A percentile compares a stretch with the other conserved stretches of the same genome.
Evolutionary conservation across 192 early-diverging fungal genomes (phyloP).

Genomic region (Endogone sp.): DNA sequence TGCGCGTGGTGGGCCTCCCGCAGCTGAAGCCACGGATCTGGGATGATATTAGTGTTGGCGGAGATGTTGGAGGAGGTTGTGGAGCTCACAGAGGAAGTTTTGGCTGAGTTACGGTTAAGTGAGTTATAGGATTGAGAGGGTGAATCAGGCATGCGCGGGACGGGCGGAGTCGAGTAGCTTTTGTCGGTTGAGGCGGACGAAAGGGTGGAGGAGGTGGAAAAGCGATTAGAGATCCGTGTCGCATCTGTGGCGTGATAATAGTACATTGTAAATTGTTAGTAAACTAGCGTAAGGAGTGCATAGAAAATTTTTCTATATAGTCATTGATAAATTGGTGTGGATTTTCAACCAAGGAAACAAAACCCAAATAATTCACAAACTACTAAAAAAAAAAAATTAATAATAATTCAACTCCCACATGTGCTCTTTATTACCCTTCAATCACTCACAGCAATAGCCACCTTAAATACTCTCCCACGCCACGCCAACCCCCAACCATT

Average conservation of each 20-base stretch:
- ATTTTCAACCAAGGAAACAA: neutral
- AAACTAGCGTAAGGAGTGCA: too few relatives aligned
- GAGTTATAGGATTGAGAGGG: neutral
- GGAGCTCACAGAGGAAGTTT: neutral
- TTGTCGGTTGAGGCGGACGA: neutral
- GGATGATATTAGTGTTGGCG: neutral
- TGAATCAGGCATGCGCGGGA: neutral
- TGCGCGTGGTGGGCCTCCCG: neutral
- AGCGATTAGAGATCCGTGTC: neutral
- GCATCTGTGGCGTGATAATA: neutral
- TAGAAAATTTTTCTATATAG: too few relatives aligned
- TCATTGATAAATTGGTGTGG: too few relatives aligned
- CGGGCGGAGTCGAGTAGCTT: neutral
- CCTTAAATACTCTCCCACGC: too few relatives aligned
- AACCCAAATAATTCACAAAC: too few relatives aligned
- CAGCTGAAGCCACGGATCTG: neutral
- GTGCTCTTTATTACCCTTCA: too few relatives aligned
- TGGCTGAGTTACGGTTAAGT: neutral
- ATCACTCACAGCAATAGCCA: too few relatives aligned
- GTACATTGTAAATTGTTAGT: too few relatives aligned
- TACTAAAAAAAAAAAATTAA: too few relatives aligned
- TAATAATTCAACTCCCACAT: too few relatives aligned
- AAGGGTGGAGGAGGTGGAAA: neutral
- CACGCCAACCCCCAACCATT: too few relatives aligned
- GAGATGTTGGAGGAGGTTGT: neutral